Base-by-base conservation (phyloP, 208 protist genomes). In the Pavlovales sp. region DNA sequence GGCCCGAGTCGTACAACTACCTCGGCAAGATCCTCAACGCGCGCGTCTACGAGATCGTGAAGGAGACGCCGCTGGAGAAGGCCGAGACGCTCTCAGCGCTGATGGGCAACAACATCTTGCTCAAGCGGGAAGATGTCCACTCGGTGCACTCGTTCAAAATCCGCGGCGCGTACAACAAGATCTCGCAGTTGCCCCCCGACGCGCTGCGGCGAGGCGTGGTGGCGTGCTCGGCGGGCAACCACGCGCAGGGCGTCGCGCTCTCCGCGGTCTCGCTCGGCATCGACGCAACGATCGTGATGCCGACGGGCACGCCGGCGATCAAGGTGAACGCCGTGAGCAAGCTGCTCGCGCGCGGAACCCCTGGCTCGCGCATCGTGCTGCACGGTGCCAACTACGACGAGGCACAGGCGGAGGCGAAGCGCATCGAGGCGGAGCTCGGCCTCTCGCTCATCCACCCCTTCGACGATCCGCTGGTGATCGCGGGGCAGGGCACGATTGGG, bases 161-260 rank as follows among this genome's bases (percentile, higher is more conserved):
- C 34, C 77, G 94, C 36, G 94, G 94, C 36, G 93, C 94, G 14
- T 95, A 94, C 85, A 95, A 95, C 83, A 95, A 94, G 89, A 95
- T 96, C 47, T 82, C 87, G 30, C 89, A 92, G 66, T 88, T 96
- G 0, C 57, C 89, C 28, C 39, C 41, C 20, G 92, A 92, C 30
- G 86, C 94, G 87, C 87, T 78, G 7, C 34, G 66, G 0, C 76
- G 32, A 0, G 93, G 94, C 39, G 89, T 98, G 75, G 90, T 97
- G 47, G 95, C 95, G 14, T 95, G 95, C 91, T 96, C 93, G 78
- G 96, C 95, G 46, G 96, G 96, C 75, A 98, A 98, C 92, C 94
- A 96, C 47, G 95, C 95, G 30, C 93, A 97, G 85, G 96, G 96
- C 76, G 93, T 98, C 46, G 92, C 96, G n/a, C 93, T 96, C 47